Base-by-base conservation (phyloP, 192 early-diverging fungal genomes). In the Funneliformis mosseae region DNA sequence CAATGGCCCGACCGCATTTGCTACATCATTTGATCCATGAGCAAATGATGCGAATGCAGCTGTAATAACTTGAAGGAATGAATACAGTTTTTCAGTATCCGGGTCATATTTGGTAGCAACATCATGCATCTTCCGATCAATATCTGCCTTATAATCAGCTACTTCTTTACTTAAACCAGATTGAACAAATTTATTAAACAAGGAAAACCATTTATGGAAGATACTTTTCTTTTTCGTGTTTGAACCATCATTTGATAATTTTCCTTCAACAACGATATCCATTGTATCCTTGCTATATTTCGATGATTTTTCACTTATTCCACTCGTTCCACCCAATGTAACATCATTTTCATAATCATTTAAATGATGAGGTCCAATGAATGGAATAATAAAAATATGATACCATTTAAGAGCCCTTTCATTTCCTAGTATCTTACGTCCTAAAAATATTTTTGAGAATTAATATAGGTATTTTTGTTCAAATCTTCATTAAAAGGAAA, bases 21-120 rank as follows among this genome's bases (percentile, higher is more conserved):
- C 89, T 25, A 96, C 94, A 85, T 96, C 95, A 86, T 96, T 96
- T 73, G 91, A 91, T 55, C 94, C 95, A 87, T 96, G 95, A 23
- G 92, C 89, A 84, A 96, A 96, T 62, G 95, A 96, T 21, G 95
- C 94, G 69, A 96, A 91, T 68, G 92, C 87, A 5, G 94, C 92
- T 0, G 95, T 96, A 68, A 93, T 84, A 73, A 96, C 86, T 81
- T 96, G 95, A 39, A 96, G 86, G 81, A 94, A 93, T 7, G 95
- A 94, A 88, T 92, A 96, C 23, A 96, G 85, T 73, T 89, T 88
- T 82, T 96, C 95, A 11, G 92, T 93, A 62, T 93, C 86, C 72
- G 85, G 86, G 75, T 95, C 93, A 76, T 92, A 94, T 73, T 88
- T 83, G 33, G 87, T 84, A 60, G 94, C 93, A 61, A 82, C 85